Evolutionary conservation across 1,284 basidiomycete species (phyloP).

Genomic region (Neotropicomus parvogracilis): DNA sequence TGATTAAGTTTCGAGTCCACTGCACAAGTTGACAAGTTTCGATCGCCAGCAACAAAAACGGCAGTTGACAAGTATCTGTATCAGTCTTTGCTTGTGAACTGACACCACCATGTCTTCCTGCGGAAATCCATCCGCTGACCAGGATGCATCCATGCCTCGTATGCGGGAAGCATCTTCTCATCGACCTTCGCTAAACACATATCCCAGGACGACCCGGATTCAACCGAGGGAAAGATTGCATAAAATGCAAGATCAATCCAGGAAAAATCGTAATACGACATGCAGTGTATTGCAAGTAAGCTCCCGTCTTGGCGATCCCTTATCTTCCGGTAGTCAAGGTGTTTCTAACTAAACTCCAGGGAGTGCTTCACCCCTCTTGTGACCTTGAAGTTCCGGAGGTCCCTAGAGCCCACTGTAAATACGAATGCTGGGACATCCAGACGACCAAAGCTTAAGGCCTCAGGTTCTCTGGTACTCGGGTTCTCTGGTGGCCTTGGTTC

Average conservation of each 20-base stretch:
- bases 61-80: too few relatives aligned
- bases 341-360: conserved; percentile 36
- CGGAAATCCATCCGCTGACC: conserved; percentile 55
- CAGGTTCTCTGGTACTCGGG: conserved; percentile 62
- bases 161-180: conserved; percentile 25
- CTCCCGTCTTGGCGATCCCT: background rate
- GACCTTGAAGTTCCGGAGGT: conserved; percentile 58
- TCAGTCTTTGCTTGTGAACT: too few relatives aligned
- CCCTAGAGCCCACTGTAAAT: conserved; percentile 64
- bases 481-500: conserved; percentile 76
- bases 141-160: conserved; percentile 64
- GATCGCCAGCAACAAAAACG: too few relatives aligned
- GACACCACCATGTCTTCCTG: conserved; percentile 41
- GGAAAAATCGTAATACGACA: conserved; percentile 74
- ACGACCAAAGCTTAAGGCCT: conserved; percentile 55
- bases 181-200: background rate
- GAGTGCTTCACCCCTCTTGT: conserved; percentile 65
- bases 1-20: too few relatives aligned
- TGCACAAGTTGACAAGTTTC: too few relatives aligned
- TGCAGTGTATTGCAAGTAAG: conserved; percentile 80
- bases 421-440: conserved; percentile 35
- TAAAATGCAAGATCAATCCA: conserved; percentile 62
- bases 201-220: conserved; percentile 55
- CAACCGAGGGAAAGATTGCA: conserved; percentile 60
- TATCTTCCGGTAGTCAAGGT: background rate